Evolutionary conservation across 2,329 filamentous ascomycete species (phyloP).

Genomic region (Fusarium drepaniforme): DNA sequence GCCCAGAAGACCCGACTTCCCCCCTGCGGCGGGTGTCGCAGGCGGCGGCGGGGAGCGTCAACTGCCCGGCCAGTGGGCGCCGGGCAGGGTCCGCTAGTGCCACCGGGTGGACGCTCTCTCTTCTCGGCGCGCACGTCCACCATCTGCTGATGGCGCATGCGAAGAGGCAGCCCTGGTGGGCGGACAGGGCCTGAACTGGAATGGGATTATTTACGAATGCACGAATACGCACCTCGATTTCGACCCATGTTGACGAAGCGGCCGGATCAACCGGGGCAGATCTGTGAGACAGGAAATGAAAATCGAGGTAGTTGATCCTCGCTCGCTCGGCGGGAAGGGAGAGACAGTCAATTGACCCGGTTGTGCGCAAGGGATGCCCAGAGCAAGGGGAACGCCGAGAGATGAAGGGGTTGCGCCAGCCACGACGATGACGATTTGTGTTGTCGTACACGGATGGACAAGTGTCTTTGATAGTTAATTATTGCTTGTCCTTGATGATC

Average conservation of each 20-base stretch:
- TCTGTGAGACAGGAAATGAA: slow-evolving; percentile 39
- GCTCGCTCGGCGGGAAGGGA: slow-evolving; percentile 13
- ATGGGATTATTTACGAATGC: slow-evolving; percentile 33
- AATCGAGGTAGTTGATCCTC: not conserved
- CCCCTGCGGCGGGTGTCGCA: slow-evolving; percentile 33
- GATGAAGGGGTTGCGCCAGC: slow-evolving; percentile 36
- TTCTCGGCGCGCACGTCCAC: slow-evolving; percentile 22
- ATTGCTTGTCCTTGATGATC: slow-evolving; percentile 5
- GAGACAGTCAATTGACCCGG: slow-evolving; percentile 8
- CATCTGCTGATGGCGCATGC: slow-evolving; percentile 19
- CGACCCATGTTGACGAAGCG: slow-evolving; percentile 59
- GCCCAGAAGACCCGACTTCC: slow-evolving; percentile 2
- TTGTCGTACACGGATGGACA: slow-evolving; percentile 23
- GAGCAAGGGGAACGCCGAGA: slow-evolving; percentile 20
- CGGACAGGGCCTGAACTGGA: slow-evolving; percentile 32
- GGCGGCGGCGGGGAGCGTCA: slow-evolving; percentile 10
- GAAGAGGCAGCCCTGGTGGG: slow-evolving; percentile 3
- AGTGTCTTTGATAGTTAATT: slow-evolving; percentile 7
- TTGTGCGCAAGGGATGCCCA: slow-evolving; percentile 34
- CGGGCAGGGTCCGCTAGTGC: slow-evolving; percentile 24
- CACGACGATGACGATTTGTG: slow-evolving; percentile 36
- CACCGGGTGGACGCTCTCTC: not conserved
- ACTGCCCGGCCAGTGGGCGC: slow-evolving; percentile 14
- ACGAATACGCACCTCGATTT: slow-evolving; percentile 64
- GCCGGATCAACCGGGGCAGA: slow-evolving; percentile 32